These are phyloP conservation scores for Dothideomycetes sp. DNA, from an alignment of 2,329 filamentous ascomycete species.

Conservation along the genomic window DNA sequence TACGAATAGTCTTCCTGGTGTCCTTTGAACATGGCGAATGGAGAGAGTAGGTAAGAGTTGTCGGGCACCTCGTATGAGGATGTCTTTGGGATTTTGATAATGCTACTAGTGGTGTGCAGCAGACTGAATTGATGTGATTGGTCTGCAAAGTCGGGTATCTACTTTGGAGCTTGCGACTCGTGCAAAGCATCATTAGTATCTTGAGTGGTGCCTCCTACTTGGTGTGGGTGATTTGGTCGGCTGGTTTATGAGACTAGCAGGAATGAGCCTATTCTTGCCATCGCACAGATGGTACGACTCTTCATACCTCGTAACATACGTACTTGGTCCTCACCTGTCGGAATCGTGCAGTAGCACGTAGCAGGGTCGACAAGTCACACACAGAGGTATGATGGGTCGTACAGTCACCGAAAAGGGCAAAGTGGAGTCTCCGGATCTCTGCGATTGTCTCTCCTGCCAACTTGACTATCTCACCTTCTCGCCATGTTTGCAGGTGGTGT, in stretches of 20 bases:
- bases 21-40: slow-evolving; percentile 21
- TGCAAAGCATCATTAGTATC: slow-evolving; percentile 18
- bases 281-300: slow-evolving; percentile 34
- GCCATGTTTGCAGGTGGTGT: slow-evolving; percentile 5
- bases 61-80: slow-evolving; percentile 37
- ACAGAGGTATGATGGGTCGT: slow-evolving; percentile 25
- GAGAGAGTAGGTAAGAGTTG: slow-evolving; percentile 42
- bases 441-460: neutral
- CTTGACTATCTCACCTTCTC: neutral
- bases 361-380: slow-evolving; percentile 42
- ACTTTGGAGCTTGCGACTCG: slow-evolving; percentile 14
- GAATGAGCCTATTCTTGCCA: slow-evolving; percentile 28
- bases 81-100: slow-evolving; percentile 40
- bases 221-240: slow-evolving; percentile 8
- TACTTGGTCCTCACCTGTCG: slow-evolving; percentile 41
- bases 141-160: slow-evolving; percentile 26
- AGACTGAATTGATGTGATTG: slow-evolving; percentile 8
- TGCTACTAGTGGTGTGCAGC: slow-evolving; percentile 10
- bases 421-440: slow-evolving; percentile 8
- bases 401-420: slow-evolving; percentile 4
- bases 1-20: slow-evolving; percentile 44
- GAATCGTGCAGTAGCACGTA: slow-evolving; percentile 41
- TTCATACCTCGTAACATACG: slow-evolving; percentile 22
- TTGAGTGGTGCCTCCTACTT: slow-evolving; percentile 20
- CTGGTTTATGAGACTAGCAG: slow-evolving; percentile 8